These are phyloP conservation scores for Pythium apleroticum DNA, from an alignment of 352 stramenopile genomes.

Conservation along the genomic window DNA sequence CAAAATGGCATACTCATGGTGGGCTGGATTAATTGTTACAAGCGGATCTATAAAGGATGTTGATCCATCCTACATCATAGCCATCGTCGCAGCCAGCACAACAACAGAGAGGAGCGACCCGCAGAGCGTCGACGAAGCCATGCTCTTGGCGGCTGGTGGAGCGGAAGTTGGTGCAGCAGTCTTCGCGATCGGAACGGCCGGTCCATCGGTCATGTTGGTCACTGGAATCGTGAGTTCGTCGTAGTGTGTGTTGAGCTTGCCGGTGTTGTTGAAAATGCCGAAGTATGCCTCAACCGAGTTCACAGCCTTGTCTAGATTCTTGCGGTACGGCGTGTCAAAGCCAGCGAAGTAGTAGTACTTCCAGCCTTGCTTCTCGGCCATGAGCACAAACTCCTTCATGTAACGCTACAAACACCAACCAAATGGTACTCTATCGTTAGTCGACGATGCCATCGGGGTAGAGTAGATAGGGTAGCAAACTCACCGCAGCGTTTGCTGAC, in stretches of 20 bases:
- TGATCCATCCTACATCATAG: not conserved
- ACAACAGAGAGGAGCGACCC: not conserved
- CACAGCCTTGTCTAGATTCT: constrained; percentile 37
- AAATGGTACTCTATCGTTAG: not conserved
- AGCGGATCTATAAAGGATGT: too few relatives aligned
- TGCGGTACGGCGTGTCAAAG: constrained; percentile 82
- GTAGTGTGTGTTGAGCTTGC: constrained; percentile 65
- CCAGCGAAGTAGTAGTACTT: constrained; percentile 89
- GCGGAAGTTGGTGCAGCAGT: not conserved
- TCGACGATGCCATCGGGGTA: not conserved
- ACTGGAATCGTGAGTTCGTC: constrained; percentile 35
- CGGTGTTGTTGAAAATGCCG: constrained; percentile 65
- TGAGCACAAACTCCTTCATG: constrained; percentile 76
- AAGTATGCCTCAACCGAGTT: constrained; percentile 73
- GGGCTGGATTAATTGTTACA: not conserved
- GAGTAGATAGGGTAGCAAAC: not conserved
- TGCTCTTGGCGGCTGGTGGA: not conserved
- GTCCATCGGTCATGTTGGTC: constrained; percentile 22
- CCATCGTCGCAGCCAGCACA: not conserved
- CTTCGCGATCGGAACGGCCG: constrained; percentile 5
- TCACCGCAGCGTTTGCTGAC: constrained; percentile 56
- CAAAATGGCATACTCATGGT: too few relatives aligned
- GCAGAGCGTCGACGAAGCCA: not conserved
- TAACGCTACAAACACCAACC: constrained; percentile 38
- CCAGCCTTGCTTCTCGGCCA: constrained; percentile 62